Evolutionary conservation across 2,329 filamentous ascomycete species (phyloP).

Genomic region (Aspergillus sclerotialis): DNA sequence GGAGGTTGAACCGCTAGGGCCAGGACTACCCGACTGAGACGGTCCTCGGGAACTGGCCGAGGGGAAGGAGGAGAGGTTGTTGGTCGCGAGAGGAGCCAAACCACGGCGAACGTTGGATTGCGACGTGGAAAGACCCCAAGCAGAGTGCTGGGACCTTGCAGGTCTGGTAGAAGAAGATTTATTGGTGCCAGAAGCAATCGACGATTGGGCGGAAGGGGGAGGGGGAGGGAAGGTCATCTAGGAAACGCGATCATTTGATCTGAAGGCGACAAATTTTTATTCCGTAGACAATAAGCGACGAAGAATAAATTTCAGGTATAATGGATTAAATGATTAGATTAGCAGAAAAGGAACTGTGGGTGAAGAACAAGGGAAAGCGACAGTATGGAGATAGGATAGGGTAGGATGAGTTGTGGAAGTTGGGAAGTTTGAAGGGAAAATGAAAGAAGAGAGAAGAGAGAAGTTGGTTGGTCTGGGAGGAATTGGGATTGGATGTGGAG

Average conservation of each 20-base stretch:
- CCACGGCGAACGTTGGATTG: constrained; percentile 50
- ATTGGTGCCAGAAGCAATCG: constrained; percentile 45
- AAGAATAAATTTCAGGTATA: background rate
- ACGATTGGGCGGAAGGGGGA: constrained; percentile 45
- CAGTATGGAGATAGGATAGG: constrained; percentile 6
- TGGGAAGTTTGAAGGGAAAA: background rate
- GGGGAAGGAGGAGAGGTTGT: constrained; percentile 36
- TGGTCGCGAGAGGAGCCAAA: constrained; percentile 52
- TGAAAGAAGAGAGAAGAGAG: background rate
- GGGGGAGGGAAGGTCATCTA: constrained; percentile 52
- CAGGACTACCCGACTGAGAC: constrained; percentile 43
- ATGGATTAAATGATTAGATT: background rate
- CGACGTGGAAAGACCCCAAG: constrained; percentile 51
- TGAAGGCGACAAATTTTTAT: constrained; percentile 31
- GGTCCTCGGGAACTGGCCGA: constrained; percentile 37
- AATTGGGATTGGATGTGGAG: background rate
- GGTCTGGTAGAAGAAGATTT: constrained; percentile 40
- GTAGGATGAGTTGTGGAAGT: background rate
- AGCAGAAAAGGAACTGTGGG: background rate
- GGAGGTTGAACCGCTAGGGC: constrained; percentile 41
- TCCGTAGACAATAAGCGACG: constrained; percentile 5
- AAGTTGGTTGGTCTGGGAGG: constrained; percentile 1
- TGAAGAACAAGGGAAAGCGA: background rate
- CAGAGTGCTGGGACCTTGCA: constrained; percentile 44
- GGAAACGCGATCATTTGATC: constrained; percentile 47